Evolutionary conservation across 495 filamentous ascomycete species (phyloP).

Genomic region (Chaetomium tenue): DNA sequence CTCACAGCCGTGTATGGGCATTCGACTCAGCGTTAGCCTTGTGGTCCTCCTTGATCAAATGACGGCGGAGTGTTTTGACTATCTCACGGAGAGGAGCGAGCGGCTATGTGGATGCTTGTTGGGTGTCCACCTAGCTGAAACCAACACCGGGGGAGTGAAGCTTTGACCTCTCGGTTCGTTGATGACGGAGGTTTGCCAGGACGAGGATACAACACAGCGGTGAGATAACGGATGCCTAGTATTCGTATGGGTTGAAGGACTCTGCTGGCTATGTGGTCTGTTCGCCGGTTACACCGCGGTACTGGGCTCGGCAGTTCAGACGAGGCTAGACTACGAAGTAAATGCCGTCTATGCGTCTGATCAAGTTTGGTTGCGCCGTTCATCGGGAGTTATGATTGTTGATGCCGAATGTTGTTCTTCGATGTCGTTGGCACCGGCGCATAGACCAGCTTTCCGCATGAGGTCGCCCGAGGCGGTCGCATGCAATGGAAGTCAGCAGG

Average conservation of each 20-base stretch:
- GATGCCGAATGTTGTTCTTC: background rate
- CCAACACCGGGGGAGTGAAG: background rate
- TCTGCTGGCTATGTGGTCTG: constrained; percentile 7
- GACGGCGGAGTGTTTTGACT: background rate
- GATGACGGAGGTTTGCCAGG: background rate
- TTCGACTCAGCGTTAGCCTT: background rate
- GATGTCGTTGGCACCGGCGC: constrained; percentile 29
- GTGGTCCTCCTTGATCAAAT: background rate
- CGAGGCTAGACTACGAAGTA: background rate
- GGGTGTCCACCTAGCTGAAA: background rate
- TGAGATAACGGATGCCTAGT: background rate
- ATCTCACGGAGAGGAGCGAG: background rate
- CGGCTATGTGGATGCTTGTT: background rate
- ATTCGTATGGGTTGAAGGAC: background rate
- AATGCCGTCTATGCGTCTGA: background rate
- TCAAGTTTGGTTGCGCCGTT: background rate
- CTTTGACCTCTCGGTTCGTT: background rate
- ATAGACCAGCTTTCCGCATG: constrained; percentile 32
- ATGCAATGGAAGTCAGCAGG: constrained; percentile 36
- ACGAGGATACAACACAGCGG: background rate
- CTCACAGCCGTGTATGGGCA: background rate
- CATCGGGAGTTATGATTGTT: background rate
- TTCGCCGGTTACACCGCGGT: background rate
- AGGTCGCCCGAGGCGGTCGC: constrained; percentile 30
- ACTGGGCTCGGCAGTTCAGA: background rate